Evolutionary conservation across 306 rosid species (phyloP).

Genomic region (Acacia melanoxylon): DNA sequence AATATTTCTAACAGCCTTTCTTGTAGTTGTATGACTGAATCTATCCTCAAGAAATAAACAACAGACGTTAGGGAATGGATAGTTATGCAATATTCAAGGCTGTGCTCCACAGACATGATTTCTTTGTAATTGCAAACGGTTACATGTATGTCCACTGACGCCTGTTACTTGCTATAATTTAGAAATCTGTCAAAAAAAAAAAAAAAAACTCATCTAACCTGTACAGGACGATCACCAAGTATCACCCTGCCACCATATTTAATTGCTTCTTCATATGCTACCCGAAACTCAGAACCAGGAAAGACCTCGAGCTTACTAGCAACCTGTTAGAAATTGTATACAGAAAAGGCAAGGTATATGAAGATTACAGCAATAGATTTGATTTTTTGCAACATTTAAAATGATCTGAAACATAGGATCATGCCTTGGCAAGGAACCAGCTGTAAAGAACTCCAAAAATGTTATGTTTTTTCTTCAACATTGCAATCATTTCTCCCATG

Average conservation of each 20-base stretch:
- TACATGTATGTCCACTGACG: background rate
- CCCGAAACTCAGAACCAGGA: constrained; percentile 96
- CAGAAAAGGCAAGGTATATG: constrained; percentile 6
- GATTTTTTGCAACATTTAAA: background rate
- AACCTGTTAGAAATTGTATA: constrained; percentile 52
- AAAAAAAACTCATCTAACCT: constrained; percentile 52
- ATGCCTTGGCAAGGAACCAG: constrained; percentile 97
- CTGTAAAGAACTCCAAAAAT: constrained; percentile 78
- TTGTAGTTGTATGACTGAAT: background rate
- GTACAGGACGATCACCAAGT: constrained; percentile 97
- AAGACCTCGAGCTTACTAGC: constrained; percentile 82
- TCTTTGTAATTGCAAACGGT: background rate
- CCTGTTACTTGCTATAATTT: background rate
- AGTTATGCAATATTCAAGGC: background rate
- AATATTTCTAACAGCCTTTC: constrained; percentile 11
- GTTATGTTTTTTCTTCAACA: constrained; percentile 85
- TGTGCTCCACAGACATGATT: constrained; percentile 5
- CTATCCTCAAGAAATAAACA: background rate
- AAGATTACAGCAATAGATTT: constrained; percentile 14
- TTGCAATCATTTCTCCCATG: constrained; percentile 68
- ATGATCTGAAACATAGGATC: constrained; percentile 36
- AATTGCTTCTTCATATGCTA: constrained; percentile 92
- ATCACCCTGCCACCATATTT: constrained; percentile 91
- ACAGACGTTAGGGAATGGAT: constrained; percentile 12
- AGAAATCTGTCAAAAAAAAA: background rate